Evolutionary conservation across 192 early-diverging fungal species (phyloP), one percentile per base, ranked within the genome.

Genomic region (Dispira simplex): DNA sequence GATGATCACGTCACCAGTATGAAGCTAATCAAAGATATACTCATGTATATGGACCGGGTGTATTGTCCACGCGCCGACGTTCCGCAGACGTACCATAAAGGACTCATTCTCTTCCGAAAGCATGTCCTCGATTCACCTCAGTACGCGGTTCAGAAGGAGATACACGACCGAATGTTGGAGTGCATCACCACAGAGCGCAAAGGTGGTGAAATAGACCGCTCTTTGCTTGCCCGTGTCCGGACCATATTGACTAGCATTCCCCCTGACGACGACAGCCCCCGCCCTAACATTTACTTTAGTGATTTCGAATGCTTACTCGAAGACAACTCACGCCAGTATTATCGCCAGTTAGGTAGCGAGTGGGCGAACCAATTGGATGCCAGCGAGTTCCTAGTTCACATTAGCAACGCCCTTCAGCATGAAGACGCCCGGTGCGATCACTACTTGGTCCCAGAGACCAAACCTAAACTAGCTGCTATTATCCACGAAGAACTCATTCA

Each of bases 81-180:
- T 48, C 84, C 85, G 13, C 46, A 71, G 20, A 77, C 83, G 0
- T 88, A 83, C 63, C 92, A 97, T 46, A 76, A 93, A 73, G 92
- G 93, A 6, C 78, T 96, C 53, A 79, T 85, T 44, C 71, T 93
- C 14, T 98, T 93, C 72, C 82, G 92, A 11, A 86, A 91, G 55
- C 81, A 80, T n/a, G 78, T 89, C 20, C 79, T 89, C 46, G 73
- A 81, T 3, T 78, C 81, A 8, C 62, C 73, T 43, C 77, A 73
- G 46, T 67, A 77, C 39, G 77, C 78, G 3, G 79, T 90, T 21
- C 76, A 78, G 53, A 65, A 65, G 20, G 79, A 81, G 25, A 63
- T 91, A 8, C 74, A 82, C 49, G 73, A 81, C 46, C 76, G 86
- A 0, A 64, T 94, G 11, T 73, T 98, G 46, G 75, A 83, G 46